Evolutionary conservation across 2,329 filamentous ascomycete genomes (phyloP), one percentile per base, ranked within the genome.

Genomic region (Neophaeococcomyces aloes): DNA sequence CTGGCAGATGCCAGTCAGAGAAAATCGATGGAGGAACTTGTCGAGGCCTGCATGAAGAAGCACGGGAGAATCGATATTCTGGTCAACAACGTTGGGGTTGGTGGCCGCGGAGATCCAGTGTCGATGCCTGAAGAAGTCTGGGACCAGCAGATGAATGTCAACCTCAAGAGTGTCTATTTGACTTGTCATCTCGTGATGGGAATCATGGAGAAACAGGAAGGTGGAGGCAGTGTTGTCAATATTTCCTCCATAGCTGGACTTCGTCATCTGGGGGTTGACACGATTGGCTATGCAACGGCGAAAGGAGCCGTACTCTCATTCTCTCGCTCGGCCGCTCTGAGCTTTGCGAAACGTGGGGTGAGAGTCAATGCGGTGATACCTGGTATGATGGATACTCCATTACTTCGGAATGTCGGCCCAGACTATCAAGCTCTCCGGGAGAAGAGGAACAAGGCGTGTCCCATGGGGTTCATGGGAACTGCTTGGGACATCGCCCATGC

Each of bases 21-120:
- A 0, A 54, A 58, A 0, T 71, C 72, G 13, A 74, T 78, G 54
- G 70, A 74, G 48, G 56, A 56, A 0, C 65, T 78, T 0, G 67
- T 79, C 3, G 66, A 73, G 27, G 65, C 67, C 0, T 77, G 74
- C 34, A 53, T 75, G 14, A 55, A 62, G 0, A 69, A 68, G 31
- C 68, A 77, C 47, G 73, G 74, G 6, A 65, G 71, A 4, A 71
- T 79, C 42, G 76, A 80, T 49, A 72, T 80, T 17, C 59, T 80
- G 0, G 56, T 81, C 13, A 78, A 77, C 49, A 79, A 79, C 41
- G 76, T 79, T 2, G 77, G 76, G 1, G 68, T 68, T 40, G 73
- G 69, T 0, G 73, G 78, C 45, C 68, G 66, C 0, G 74, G 74
- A 0, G 64, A 65, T 23, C 68, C 74, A 0, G 72, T 66, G 0